Evolutionary conservation across 139 green algal species (phyloP).

Genomic region (Micromonas commoda): DNA sequence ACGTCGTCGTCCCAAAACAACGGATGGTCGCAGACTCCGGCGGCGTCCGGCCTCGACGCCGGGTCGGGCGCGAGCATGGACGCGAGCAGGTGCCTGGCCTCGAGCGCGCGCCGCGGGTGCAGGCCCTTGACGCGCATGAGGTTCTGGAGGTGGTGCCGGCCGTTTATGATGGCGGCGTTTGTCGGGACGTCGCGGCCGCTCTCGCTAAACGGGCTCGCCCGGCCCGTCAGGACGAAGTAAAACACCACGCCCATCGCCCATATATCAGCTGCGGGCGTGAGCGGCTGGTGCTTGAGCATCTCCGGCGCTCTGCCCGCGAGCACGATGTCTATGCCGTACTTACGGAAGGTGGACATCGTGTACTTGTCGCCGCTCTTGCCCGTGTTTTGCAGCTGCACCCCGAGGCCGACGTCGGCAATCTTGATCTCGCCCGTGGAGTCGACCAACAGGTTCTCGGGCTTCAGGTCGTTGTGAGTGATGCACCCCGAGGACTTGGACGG

Average conservation of each 20-base stretch:
- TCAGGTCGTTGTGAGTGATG: slow-evolving; percentile 71
- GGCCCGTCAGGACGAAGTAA: slow-evolving; percentile 25
- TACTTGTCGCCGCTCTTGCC: background rate
- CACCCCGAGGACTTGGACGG: slow-evolving; percentile 1
- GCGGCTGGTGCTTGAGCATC: background rate
- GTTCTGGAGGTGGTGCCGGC: background rate
- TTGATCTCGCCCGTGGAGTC: slow-evolving; percentile 62
- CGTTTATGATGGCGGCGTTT: slow-evolving; percentile 12
- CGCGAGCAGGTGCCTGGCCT: slow-evolving; percentile 20
- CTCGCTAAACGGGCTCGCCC: slow-evolving; percentile 1
- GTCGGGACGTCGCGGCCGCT: background rate
- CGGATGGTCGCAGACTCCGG: background rate
- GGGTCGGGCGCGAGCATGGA: slow-evolving; percentile 16
- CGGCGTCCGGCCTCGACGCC: too few relatives aligned
- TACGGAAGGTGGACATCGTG: slow-evolving; percentile 19
- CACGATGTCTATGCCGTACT: slow-evolving; percentile 20
- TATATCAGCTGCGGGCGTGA: slow-evolving; percentile 25
- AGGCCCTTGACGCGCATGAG: background rate
- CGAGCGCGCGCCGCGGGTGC: slow-evolving; percentile 1
- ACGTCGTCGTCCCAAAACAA: slow-evolving; percentile 17
- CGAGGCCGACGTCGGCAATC: slow-evolving; percentile 59
- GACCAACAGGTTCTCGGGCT: slow-evolving; percentile 87
- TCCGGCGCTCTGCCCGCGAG: slow-evolving; percentile 25
- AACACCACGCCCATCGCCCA: slow-evolving; percentile 29
- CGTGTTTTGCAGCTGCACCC: slow-evolving; percentile 13